phyloP scores from a whole-genome alignment of 768 basidiomycete genomes.

The Boletales sp. region DNA sequence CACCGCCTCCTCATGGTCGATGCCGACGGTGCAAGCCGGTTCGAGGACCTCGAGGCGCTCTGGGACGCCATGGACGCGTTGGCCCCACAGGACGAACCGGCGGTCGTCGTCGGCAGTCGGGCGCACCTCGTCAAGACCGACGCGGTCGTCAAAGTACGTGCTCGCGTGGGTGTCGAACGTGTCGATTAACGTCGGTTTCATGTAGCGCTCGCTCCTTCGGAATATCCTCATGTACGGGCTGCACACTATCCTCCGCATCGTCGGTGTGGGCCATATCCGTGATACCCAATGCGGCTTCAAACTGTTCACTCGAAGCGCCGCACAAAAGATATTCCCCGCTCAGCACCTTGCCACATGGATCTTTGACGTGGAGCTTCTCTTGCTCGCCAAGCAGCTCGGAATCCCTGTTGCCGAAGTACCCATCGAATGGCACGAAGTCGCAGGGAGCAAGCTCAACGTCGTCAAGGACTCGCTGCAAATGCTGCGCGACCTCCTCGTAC shows the following conservation, averaged over 20 bases:
- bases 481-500: conserved; percentile 81
- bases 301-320: conserved; percentile 81
- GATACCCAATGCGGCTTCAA: conserved; percentile 99
- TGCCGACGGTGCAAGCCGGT: conserved; percentile 89
- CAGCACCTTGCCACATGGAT: conserved; percentile 93
- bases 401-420: conserved; percentile 86
- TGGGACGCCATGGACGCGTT: conserved; percentile 72
- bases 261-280: conserved; percentile 86
- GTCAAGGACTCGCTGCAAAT: conserved; percentile 84
- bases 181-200: not conserved
- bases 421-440: conserved; percentile 91
- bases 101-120: conserved; percentile 81
- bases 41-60: conserved; percentile 77
- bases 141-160: conserved; percentile 86
- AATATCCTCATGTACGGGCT: conserved; percentile 94
- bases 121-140: conserved; percentile 92
- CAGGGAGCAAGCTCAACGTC: conserved; percentile 88
- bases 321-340: conserved; percentile 77
- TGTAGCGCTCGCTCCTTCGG: conserved; percentile 79
- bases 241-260: conserved; percentile 82
- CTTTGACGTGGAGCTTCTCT: conserved; percentile 91
- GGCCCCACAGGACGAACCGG: conserved; percentile 44
- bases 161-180: not conserved
- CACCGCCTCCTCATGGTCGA: conserved; percentile 84
- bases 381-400: conserved; percentile 73